These are phyloP conservation scores for Magnusiomyces suaveolens DNA, from an alignment of 1,139 yeast species.

Conservation along the genomic window DNA sequence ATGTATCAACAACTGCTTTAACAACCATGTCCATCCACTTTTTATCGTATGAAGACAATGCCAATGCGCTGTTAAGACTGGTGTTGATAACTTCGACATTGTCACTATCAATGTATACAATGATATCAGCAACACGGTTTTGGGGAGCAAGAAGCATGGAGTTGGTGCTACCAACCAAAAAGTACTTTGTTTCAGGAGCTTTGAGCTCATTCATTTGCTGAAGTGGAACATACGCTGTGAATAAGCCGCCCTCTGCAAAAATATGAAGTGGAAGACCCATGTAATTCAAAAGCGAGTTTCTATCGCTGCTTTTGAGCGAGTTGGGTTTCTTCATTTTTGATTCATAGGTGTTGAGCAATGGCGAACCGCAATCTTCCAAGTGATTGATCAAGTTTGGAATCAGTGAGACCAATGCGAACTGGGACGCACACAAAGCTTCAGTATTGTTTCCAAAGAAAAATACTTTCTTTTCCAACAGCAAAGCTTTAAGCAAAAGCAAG, in stretches of 20 bases:
- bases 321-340: slow-evolving; percentile 48
- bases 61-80: slow-evolving; percentile 37
- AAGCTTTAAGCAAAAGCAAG: slow-evolving; percentile 63
- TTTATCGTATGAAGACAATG: slow-evolving; percentile 57
- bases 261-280: slow-evolving; percentile 83
- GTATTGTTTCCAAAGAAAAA: slow-evolving; percentile 68
- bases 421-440: slow-evolving; percentile 69
- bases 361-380: slow-evolving; percentile 73
- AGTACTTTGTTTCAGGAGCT: slow-evolving; percentile 49
- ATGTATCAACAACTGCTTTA: slow-evolving; percentile 33
- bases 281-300: slow-evolving; percentile 66
- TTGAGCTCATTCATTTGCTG: slow-evolving; percentile 76
- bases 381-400: slow-evolving; percentile 70
- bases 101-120: slow-evolving; percentile 40
- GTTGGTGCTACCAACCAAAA: slow-evolving; percentile 82
- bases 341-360: slow-evolving; percentile 51
- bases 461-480: slow-evolving; percentile 64
- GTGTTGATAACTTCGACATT: slow-evolving; percentile 41
- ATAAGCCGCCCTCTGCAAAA: slow-evolving; percentile 78
- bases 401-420: slow-evolving; percentile 52
- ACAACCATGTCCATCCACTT: slow-evolving; percentile 52
- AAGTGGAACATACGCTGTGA: slow-evolving; percentile 85
- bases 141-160: slow-evolving; percentile 66
- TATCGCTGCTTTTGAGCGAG: slow-evolving; percentile 68
- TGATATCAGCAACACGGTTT: slow-evolving; percentile 44